These are phyloP conservation scores for Debaryomyces robertsiae DNA, from an alignment of 1,139 yeast genomes.

Conservation along the genomic window DNA sequence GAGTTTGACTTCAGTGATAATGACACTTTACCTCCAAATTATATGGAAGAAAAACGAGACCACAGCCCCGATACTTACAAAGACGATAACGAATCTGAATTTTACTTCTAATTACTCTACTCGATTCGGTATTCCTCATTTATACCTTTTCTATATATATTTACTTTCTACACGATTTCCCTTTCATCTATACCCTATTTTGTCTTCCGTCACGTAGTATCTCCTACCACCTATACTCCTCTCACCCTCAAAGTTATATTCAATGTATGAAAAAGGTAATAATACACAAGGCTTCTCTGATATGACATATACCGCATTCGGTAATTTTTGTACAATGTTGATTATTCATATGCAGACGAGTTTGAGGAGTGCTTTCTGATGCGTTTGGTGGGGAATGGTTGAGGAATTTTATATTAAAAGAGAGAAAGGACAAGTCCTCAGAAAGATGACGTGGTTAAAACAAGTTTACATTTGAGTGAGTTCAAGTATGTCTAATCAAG, in stretches of 20 bases:
- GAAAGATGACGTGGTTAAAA: background rate
- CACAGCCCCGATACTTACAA: conserved; percentile 9
- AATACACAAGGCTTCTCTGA: too few species aligned
- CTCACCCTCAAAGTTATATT: too few species aligned
- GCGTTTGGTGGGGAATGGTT: too few species aligned
- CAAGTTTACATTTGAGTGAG: background rate
- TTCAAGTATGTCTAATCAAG: conserved; percentile 7
- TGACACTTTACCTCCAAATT: conserved; percentile 7
- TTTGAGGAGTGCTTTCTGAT: background rate
- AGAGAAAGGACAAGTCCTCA: too few species aligned
- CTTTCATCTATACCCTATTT: conserved; percentile 3
- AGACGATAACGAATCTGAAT: conserved; percentile 20
- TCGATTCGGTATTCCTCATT: background rate
- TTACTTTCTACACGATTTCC: background rate
- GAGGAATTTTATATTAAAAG: too few species aligned
- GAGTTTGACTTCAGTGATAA: conserved; percentile 9
- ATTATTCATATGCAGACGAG: background rate
- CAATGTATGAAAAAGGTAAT: too few species aligned
- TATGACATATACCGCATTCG: background rate
- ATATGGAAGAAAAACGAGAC: conserved; percentile 7
- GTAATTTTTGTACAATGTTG: background rate
- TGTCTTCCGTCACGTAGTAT: background rate
- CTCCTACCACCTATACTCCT: too few species aligned
- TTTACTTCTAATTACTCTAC: conserved; percentile 17
- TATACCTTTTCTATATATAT: background rate